Evolutionary conservation across 805 yeast genomes (phyloP), one percentile per base, ranked within the genome.

Genomic region (Kurtzmaniella fragi): DNA sequence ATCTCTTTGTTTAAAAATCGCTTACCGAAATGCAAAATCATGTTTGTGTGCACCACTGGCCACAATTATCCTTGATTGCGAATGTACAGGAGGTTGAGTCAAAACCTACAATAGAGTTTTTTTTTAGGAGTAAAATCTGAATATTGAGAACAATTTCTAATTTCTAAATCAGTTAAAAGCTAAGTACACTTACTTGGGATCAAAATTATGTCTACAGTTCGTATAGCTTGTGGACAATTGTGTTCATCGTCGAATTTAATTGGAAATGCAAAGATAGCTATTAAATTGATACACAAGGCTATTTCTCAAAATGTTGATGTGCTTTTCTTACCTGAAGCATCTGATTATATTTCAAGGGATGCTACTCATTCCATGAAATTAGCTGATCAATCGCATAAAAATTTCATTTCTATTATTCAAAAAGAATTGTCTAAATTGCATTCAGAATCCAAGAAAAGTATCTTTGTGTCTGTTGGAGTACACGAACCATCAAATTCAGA

Each of bases 241-340:
- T 80, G 90, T 47, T 84, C 96, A 0, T 76, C 90, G 0, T 68
- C 84, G 1, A 75, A 74, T 29, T 57, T 88, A 17, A 52, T 60
- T 2, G 70, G 67, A 16, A 91, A 91, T 48, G 80, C 86, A 4
- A 49, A 62, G 7, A 61, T 70, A 1, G 95, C 82, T 0, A 70
- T 75, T 10, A 66, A 66, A 25, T 65, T 90, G 28, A 79, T 91
- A 13, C 56, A 62, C n/a, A 60, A 68, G 38, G 95, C 98, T 0
- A 73, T 83, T 0, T 62, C 61, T 2, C 55, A 70, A 12, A 75
- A 82, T 3, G 89, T 84, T 11, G 69, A 73, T 45, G 78, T 87
- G 3, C 66, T 93, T 4, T 88, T 93, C 53, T 72, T 91, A 33
- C 98, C 98, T 2, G 99, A 91, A 57, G 98, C 98, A 0, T 74